A percentile compares a stretch with the other conserved stretches of the same genome.
These are phyloP conservation scores for Brettanomyces nanus DNA, from an alignment of 805 yeast species.

Conservation along the genomic window DNA sequence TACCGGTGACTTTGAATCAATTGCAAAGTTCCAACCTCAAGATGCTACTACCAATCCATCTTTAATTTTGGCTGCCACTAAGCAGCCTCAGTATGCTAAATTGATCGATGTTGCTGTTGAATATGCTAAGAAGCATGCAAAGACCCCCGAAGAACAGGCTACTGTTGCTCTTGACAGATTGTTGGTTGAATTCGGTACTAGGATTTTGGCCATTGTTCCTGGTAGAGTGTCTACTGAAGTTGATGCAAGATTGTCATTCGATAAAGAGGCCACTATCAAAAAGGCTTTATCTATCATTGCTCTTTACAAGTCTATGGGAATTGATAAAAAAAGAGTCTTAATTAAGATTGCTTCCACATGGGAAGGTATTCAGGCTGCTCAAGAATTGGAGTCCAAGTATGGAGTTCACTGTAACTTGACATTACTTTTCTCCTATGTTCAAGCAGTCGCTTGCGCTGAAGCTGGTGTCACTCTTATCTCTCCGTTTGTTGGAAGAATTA, in stretches of 20 bases:
- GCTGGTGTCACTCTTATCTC: constrained; percentile 93
- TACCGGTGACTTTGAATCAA: constrained; percentile 97
- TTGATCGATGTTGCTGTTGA: constrained; percentile 87
- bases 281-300: constrained; percentile 90
- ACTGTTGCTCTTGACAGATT: constrained; percentile 81
- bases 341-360: constrained; percentile 97
- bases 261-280: constrained; percentile 86
- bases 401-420: constrained; percentile 94
- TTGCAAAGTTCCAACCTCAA: constrained; percentile 97
- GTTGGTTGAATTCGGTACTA: constrained; percentile 92
- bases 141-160: constrained; percentile 59
- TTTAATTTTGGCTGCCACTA: constrained; percentile 90
- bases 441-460: constrained; percentile 99
- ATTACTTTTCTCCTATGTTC: constrained; percentile 86
- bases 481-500: constrained; percentile 98
- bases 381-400: constrained; percentile 84
- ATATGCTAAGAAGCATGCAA: constrained; percentile 63
- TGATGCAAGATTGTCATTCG: constrained; percentile 95
- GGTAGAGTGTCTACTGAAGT: constrained; percentile 99
- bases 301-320: constrained; percentile 79
- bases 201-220: constrained; percentile 89
- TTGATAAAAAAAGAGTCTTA: constrained; percentile 80
- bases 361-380: constrained; percentile 99
- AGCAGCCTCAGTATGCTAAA: constrained; percentile 80
- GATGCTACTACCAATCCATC: constrained; percentile 99